phyloP scores from a whole-genome alignment of 306 rosid species.

The Delonix regia region DNA sequence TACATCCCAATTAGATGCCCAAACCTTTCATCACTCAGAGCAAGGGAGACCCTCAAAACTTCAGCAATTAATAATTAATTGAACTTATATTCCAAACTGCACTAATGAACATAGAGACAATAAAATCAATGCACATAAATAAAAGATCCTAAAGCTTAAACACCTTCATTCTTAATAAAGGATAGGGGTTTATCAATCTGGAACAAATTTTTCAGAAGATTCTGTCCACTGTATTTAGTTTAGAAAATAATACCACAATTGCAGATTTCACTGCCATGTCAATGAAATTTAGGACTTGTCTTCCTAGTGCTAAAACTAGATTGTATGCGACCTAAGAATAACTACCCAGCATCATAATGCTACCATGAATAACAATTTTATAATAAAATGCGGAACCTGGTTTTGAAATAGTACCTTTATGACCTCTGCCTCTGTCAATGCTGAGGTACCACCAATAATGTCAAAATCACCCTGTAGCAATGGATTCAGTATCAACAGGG shows the following conservation, averaged over 20 bases:
- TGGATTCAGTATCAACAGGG: conserved; percentile 22
- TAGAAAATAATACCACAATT: neutral
- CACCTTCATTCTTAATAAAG: neutral
- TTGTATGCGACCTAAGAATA: neutral
- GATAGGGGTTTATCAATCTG: neutral
- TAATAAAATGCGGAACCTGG: conserved; percentile 28
- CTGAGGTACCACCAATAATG: conserved; percentile 85
- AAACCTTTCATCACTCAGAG: neutral
- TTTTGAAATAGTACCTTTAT: conserved; percentile 64
- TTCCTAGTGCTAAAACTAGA: conserved; percentile 25
- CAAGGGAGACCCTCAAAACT: neutral
- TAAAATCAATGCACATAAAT: neutral
- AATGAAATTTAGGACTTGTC: conserved; percentile 18
- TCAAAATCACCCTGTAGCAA: conserved; percentile 91
- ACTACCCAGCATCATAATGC: conserved; percentile 19
- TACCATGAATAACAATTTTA: conserved; percentile 4
- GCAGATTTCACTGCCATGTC: conserved; percentile 9
- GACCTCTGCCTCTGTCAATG: conserved; percentile 88
- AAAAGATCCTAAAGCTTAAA: neutral
- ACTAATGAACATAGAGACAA: neutral
- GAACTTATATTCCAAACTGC: neutral
- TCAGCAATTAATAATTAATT: neutral
- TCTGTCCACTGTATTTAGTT: conserved; percentile 28
- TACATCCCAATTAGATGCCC: neutral
- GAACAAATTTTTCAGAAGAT: neutral